These are phyloP conservation scores for Dryas octopetala DNA, from an alignment of 306 rosid genomes.

Conservation along the genomic window DNA sequence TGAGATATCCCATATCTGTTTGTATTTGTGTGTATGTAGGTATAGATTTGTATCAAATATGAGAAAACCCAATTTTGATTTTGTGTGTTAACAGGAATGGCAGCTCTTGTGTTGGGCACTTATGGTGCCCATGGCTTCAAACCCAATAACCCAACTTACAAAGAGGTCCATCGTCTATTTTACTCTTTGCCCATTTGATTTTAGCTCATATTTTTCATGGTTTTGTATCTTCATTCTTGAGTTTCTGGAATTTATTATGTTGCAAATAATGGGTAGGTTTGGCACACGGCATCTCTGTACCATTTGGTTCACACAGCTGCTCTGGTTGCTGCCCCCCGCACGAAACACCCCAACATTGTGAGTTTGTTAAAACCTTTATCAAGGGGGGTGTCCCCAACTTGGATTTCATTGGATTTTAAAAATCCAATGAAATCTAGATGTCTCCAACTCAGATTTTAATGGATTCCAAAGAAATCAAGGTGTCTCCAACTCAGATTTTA, in stretches of 20 bases:
- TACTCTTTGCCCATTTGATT: slow-evolving; percentile 5
- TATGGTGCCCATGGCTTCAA: slow-evolving; percentile 88
- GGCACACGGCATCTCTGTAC: slow-evolving; percentile 94
- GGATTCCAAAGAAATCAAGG: no score
- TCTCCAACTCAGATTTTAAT: no score
- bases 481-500: no score
- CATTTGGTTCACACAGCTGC: slow-evolving; percentile 95
- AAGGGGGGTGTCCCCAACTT: neutral
- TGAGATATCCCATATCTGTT: neutral
- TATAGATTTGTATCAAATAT: neutral
- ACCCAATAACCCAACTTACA: slow-evolving; percentile 75
- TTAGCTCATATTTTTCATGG: neutral
- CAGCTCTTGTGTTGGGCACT: slow-evolving; percentile 87
- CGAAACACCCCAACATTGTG: slow-evolving; percentile 71
- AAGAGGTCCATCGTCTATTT: slow-evolving; percentile 45
- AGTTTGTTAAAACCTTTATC: slow-evolving; percentile 28
- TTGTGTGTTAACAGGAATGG: slow-evolving; percentile 56
- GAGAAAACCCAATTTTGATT: slow-evolving; percentile 12
- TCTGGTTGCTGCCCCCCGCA: slow-evolving; percentile 74
- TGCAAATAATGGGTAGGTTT: slow-evolving; percentile 49
- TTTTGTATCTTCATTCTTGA: neutral
- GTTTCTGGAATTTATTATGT: neutral
- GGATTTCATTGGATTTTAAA: no score
- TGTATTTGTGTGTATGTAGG: neutral
- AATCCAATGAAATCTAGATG: no score